A percentile compares a stretch with the other conserved stretches of the same genome.
These are phyloP conservation scores for Salix brachista DNA, from an alignment of 345 rosid genomes.

Conservation along the genomic window DNA sequence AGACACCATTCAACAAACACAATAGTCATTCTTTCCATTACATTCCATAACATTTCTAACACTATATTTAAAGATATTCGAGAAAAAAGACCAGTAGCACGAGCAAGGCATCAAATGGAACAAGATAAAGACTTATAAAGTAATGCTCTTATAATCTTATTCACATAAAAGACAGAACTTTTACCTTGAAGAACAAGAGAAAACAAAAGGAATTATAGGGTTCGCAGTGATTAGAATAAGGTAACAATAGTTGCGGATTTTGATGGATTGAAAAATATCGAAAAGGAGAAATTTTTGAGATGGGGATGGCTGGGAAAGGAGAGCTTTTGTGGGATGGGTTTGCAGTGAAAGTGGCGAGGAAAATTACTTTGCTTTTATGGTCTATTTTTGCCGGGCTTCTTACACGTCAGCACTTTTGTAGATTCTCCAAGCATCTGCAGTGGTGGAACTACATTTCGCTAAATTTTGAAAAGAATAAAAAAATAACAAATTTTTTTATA, in stretches of 20 bases:
- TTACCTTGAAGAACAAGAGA: background rate
- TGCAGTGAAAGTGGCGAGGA: background rate
- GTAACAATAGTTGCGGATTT: background rate
- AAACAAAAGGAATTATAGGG: background rate
- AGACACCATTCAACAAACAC: background rate
- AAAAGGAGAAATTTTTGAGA: background rate
- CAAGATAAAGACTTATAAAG: background rate
- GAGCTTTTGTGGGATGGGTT: background rate
- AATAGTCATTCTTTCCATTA: background rate
- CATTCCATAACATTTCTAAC: background rate
- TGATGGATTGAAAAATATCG: background rate
- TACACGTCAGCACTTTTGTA: conserved; percentile 1
- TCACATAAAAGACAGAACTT: background rate
- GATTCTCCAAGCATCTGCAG: background rate
- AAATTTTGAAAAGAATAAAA: no score
- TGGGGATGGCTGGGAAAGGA: background rate
- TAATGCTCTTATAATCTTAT: no score
- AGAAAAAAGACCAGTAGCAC: background rate
- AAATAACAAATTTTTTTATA: no score
- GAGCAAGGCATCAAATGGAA: background rate
- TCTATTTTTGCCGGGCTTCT: background rate
- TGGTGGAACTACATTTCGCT: no score
- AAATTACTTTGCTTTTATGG: background rate
- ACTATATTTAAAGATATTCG: background rate
- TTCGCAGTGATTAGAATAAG: background rate